Base-by-base conservation (phyloP, 441 rosid species). In the Manihot esculenta region DNA sequence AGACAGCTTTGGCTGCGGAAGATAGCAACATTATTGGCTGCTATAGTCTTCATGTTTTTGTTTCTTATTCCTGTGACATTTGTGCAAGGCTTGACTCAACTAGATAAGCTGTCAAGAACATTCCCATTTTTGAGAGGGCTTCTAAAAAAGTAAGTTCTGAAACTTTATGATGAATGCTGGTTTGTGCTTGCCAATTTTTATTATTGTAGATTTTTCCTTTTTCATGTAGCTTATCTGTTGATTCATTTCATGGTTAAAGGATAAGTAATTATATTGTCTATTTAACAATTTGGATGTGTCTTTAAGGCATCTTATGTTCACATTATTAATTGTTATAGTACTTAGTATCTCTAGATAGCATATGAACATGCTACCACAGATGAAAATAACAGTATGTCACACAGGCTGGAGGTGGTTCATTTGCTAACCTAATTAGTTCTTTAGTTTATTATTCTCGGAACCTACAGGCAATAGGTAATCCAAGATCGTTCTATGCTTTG, bases 1-100 rank as follows among this genome's bases (percentile, higher is more conserved):
- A 84, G 75, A 74, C 98, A 89, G 77, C 87, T 94, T 69, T 94
- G 99, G 99, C 71, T 94, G 73, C 92, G 99, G 27, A 91, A 76
- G 74, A 82, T 92, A 69, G 87, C 90, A 69, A 84, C 79, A 24
- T 77, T 86, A 74, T 63, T 92, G 33, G 90, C 92, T 63, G 73
- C 97, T 54, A 54, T 85, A 59, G 88, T 80, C 70, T 86, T 92
- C 86, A 85, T 92, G 94, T 81, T 89, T 76, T 74, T 87, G 76
- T 95, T 92, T 83, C 83, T 91, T 66, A n/a, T 84, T 62, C 98
- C 98, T n/a, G 97, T 95, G 77, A 57, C 97, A 64, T 75, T 85
- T 75, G 85, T 92, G 55, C 99, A 95, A 85, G 86, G 92, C 76
- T 75, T 95, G 78, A 87, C 96, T 62, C 96, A 91, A 76, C 89